Evolutionary conservation across 768 basidiomycete genomes (phyloP).

Genomic region (Sporobolomyces roseus): DNA sequence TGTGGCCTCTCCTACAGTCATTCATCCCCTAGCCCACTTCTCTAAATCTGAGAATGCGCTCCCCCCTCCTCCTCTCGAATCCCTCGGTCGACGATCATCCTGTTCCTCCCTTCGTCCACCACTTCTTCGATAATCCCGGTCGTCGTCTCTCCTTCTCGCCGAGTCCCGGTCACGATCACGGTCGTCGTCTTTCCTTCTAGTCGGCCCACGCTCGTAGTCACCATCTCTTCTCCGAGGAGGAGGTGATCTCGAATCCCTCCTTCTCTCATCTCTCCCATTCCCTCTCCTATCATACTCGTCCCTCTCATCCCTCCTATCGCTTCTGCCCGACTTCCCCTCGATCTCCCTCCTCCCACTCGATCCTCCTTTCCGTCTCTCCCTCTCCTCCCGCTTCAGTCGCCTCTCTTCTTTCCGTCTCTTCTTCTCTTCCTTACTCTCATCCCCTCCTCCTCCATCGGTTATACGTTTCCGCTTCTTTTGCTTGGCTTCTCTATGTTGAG

Average conservation of each 20-base stretch:
- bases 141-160: not conserved
- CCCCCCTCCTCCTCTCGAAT: not conserved
- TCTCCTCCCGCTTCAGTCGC: slow-evolving; percentile 49
- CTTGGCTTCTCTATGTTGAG: slow-evolving; percentile 58
- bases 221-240: not conserved
- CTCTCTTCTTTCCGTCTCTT: slow-evolving; percentile 58
- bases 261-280: not conserved
- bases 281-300: not conserved
- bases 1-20: not conserved
- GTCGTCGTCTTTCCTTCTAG: not conserved
- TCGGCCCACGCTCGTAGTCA: not conserved
- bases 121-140: slow-evolving; percentile 4
- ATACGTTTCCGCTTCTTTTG: slow-evolving; percentile 60
- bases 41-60: slow-evolving; percentile 30
- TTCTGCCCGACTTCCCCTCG: not conserved
- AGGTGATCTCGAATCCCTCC: slow-evolving; percentile 1
- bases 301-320: not conserved
- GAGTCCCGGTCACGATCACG: not conserved
- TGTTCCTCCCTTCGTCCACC: not conserved
- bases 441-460: slow-evolving; percentile 56
- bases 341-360: slow-evolving; percentile 6
- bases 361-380: slow-evolving; percentile 25
- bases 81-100: not conserved
- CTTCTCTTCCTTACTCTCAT: slow-evolving; percentile 58
- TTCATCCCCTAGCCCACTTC: slow-evolving; percentile 3